phyloP scores from a whole-genome alignment of 1,284 basidiomycete species.

The Naganishia sp. region DNA sequence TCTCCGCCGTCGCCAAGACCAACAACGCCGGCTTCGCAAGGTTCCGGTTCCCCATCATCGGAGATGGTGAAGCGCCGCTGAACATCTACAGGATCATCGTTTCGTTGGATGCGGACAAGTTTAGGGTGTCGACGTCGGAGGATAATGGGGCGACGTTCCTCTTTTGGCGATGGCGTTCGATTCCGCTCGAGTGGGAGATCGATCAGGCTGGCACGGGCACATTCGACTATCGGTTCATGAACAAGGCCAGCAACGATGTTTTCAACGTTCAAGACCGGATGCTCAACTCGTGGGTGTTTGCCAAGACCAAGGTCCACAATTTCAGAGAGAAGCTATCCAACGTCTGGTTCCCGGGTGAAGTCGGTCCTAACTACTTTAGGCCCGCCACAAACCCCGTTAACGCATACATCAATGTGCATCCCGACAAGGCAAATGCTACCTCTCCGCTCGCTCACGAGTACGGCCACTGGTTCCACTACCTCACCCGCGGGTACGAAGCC shows the following conservation, averaged over 20 bases:
- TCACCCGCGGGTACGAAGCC: not conserved
- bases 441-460: constrained; percentile 26
- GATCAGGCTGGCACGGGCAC: not conserved
- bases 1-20: constrained; percentile 5
- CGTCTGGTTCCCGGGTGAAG: constrained; percentile 27
- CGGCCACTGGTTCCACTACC: constrained; percentile 29
- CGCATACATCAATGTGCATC: constrained; percentile 17
- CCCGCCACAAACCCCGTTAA: not conserved
- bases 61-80: not conserved
- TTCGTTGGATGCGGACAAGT: constrained; percentile 24
- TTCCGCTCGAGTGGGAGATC: constrained; percentile 18
- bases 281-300: constrained; percentile 21
- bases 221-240: constrained; percentile 24
- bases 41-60: constrained; percentile 6
- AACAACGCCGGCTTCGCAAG: constrained; percentile 10
- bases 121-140: constrained; percentile 11
- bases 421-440: constrained; percentile 11
- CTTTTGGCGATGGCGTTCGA: constrained; percentile 5
- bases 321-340: constrained; percentile 6
- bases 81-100: constrained; percentile 11
- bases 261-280: constrained; percentile 28
- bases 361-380: not conserved
- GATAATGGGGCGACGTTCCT: constrained; percentile 22
- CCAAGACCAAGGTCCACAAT: constrained; percentile 17
- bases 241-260: constrained; percentile 29